Conservation (phyloP, 352 stramenopile genomes). For the Phytopythium vexans region DNA sequence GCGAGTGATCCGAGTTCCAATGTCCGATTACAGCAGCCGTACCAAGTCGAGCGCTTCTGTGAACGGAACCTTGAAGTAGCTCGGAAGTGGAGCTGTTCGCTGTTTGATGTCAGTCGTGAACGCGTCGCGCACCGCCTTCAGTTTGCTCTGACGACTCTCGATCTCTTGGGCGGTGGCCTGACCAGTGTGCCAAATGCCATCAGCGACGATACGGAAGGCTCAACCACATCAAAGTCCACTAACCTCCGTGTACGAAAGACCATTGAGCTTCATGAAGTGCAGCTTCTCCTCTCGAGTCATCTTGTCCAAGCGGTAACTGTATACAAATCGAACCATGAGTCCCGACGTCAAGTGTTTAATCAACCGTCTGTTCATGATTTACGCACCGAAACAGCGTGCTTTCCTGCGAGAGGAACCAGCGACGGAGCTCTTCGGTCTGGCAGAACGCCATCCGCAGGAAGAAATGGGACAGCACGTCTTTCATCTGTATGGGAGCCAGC, state of each 20-base stretch:
- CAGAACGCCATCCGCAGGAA: constrained; percentile 98
- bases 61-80: constrained; percentile 98
- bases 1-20: not conserved
- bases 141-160: constrained; percentile 47
- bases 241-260: constrained; percentile 73
- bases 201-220: not conserved
- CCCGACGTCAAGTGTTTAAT: constrained; percentile 8
- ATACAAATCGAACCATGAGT: not conserved
- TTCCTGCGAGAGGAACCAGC: constrained; percentile 97
- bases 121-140: constrained; percentile 72
- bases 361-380: constrained; percentile 7
- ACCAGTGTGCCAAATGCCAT: not conserved
- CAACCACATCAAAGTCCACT: not conserved
- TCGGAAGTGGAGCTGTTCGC: constrained; percentile 41
- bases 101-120: constrained; percentile 41
- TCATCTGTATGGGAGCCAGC: constrained; percentile 30
- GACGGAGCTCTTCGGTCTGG: constrained; percentile 95
- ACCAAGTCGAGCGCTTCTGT: constrained; percentile 95
- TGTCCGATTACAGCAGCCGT: not conserved
- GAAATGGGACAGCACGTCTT: constrained; percentile 96
- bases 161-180: constrained; percentile 65
- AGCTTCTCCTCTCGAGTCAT: constrained; percentile 86
- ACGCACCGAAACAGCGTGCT: constrained; percentile 90
- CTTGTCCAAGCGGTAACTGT: constrained; percentile 84
- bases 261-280: constrained; percentile 86